These are phyloP conservation scores for Talaromyces albobiverticillius DNA, from an alignment of 2,329 filamentous ascomycete genomes.

Conservation along the genomic window DNA sequence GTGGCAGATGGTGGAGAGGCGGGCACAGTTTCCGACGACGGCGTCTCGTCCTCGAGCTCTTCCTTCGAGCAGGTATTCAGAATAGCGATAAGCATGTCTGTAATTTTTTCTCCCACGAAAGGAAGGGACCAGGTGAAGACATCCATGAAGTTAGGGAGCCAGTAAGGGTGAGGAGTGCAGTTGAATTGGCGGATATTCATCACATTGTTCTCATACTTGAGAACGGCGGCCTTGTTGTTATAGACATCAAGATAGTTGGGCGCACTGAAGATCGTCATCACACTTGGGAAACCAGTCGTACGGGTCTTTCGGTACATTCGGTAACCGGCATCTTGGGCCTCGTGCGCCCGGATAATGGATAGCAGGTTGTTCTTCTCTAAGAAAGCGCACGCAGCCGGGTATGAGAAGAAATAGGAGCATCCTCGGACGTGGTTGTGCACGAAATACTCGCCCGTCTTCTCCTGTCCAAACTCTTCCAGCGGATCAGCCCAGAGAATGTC, in stretches of 20 bases:
- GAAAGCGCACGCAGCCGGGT: constrained; percentile 94
- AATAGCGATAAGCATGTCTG: constrained; percentile 98
- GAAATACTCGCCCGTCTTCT: constrained; percentile 97
- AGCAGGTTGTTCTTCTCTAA: constrained; percentile 98
- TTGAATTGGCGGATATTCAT: constrained; percentile 99
- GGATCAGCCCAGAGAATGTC: constrained; percentile 99
- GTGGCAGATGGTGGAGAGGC: constrained; percentile 66
- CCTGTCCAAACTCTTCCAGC: constrained; percentile 95
- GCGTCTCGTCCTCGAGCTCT: constrained; percentile 86
- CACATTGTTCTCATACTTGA: constrained; percentile 99
- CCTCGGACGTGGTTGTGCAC: constrained; percentile 97
- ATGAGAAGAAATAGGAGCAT: constrained; percentile 99
- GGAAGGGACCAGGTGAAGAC: constrained; percentile 99
- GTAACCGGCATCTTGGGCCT: constrained; percentile 97
- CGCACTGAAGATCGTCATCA: constrained; percentile 99
- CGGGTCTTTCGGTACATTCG: constrained; percentile 99
- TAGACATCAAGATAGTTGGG: constrained; percentile 99
- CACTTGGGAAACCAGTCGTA: constrained; percentile 95
- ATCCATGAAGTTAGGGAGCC: constrained; percentile 99
- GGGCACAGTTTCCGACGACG: constrained; percentile 68
- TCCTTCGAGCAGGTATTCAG: constrained; percentile 99
- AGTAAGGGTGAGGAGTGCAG: constrained; percentile 98
- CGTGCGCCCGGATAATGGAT: constrained; percentile 94
- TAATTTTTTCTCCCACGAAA: constrained; percentile 98
- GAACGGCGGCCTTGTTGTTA: constrained; percentile 98